These are phyloP conservation scores for Russula ochroleuca DNA, from an alignment of 768 basidiomycete species.

Conservation along the genomic window DNA sequence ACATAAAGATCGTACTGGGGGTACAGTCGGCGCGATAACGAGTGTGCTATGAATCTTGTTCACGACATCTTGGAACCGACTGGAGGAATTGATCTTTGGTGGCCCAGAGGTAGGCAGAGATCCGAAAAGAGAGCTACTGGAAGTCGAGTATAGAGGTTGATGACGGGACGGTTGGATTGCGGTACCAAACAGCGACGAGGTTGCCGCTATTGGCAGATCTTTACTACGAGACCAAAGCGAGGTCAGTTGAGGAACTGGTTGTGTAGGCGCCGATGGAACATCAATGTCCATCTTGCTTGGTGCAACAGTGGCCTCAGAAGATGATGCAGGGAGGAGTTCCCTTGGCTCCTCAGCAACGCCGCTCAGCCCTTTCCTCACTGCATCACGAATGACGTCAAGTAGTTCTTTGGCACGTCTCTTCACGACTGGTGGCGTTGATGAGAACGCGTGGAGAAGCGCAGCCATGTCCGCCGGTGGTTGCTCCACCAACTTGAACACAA, in stretches of 20 bases:
- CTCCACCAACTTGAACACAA: constrained; percentile 70
- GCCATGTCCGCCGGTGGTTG: constrained; percentile 62
- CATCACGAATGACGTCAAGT: constrained; percentile 53
- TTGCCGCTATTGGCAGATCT: constrained; percentile 11
- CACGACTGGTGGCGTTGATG: constrained; percentile 58
- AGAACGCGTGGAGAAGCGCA: constrained; percentile 55
- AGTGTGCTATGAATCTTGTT: constrained; percentile 65
- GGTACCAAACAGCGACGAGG: constrained; percentile 29
- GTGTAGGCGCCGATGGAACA: background rate
- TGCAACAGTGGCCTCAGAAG: background rate
- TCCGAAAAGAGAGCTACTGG: constrained; percentile 45
- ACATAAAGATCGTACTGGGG: constrained; percentile 37
- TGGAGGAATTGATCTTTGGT: background rate
- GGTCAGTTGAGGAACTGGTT: background rate
- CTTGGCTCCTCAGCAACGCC: background rate
- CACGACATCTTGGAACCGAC: constrained; percentile 51
- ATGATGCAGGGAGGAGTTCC: background rate
- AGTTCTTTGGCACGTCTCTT: constrained; percentile 60
- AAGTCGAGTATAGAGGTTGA: constrained; percentile 28
- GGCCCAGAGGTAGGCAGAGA: constrained; percentile 2
- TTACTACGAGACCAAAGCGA: constrained; percentile 16
- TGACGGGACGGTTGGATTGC: background rate
- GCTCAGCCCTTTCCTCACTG: constrained; percentile 36
- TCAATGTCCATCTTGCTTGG: constrained; percentile 15
- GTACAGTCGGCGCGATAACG: constrained; percentile 52